A percentile compares a stretch with the other conserved stretches of the same genome.
phyloP scores from a whole-genome alignment of 75 land plant genomes.

The Azolla pinnata region DNA sequence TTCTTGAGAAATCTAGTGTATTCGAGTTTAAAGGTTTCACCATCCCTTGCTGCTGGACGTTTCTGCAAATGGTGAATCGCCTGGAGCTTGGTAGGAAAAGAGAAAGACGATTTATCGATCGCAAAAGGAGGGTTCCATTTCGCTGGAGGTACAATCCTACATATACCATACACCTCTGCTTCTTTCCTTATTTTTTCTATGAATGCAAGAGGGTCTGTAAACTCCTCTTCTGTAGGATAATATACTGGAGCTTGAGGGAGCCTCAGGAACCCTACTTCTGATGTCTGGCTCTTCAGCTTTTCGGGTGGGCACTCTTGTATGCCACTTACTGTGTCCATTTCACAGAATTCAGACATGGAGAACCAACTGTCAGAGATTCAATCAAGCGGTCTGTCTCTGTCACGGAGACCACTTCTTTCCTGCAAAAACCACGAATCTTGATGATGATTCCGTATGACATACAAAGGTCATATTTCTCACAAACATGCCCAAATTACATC shows the following conservation, averaged over 20 bases:
- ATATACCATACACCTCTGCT: constrained; percentile 88
- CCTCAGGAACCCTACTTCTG: constrained; percentile 14
- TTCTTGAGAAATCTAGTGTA: constrained; percentile 53
- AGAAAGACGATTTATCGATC: constrained; percentile 40
- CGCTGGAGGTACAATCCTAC: constrained; percentile 82
- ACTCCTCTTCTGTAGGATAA: constrained; percentile 78
- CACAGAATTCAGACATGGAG: not conserved
- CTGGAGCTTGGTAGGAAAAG: constrained; percentile 88
- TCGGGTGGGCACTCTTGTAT: not conserved
- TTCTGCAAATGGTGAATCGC: constrained; percentile 81
- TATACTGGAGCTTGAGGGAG: constrained; percentile 69
- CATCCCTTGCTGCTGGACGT: constrained; percentile 66
- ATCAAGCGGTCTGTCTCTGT: too few relatives aligned
- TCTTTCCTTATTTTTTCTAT: constrained; percentile 59
- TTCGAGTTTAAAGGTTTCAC: constrained; percentile 76
- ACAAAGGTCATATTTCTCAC: too few relatives aligned
- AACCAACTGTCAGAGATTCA: too few relatives aligned
- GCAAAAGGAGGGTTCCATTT: constrained; percentile 88
- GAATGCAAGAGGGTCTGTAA: constrained; percentile 64
- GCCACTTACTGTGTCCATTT: not conserved
- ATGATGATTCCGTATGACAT: too few relatives aligned
- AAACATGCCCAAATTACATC: too few relatives aligned
- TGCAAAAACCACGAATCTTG: too few relatives aligned
- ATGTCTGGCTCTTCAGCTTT: not conserved
- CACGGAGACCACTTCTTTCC: too few relatives aligned